Evolutionary conservation across 2,329 filamentous ascomycete genomes (phyloP), one percentile per base, ranked within the genome.

Genomic region (Hypoxylon sp.): DNA sequence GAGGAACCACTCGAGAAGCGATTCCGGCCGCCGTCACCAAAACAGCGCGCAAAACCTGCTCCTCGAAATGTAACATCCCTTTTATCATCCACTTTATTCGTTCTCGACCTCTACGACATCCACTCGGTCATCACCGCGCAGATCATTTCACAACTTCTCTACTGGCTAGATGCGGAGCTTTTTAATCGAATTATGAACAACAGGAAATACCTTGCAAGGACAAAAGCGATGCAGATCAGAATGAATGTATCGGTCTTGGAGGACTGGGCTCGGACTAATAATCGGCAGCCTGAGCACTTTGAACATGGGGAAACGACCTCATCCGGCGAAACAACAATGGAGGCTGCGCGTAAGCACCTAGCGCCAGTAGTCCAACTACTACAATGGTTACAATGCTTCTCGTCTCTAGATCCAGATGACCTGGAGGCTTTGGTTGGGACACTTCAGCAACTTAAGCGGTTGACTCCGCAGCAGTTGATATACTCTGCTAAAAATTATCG

Each of bases 121-220:
- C 94, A 99, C 73, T 97, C 94, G 0, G 91, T 99, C 60, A 97
- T 99, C 66, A 91, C 86, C 11, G 82, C 91, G 1, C 94, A 99
- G 68, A 91, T 97, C 50, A 77, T 97, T 17, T 90, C 92, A 3
- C 94, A 99, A 67, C 79, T 99, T 2, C 80, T 97, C 32, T 99
- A 97, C 74, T 99, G 94, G 94, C 81, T 99, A 11, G 90, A 92
- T 5, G 90, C 93, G 0, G 94, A 99, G 72, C 83, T 97, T 6
- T 99, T 99, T 76, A 99, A 99, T 71, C 88, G 93, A 51, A 90
- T 99, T 71, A 96, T 99, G 90, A 93, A 90, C 20, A 97, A 95
- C 66, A 85, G 91, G 59, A 92, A 93, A 69, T 99, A 97, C 66
- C 79, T 99, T 7, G 93, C 94, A 4, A 83, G 94, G 43, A 99